Evolutionary conservation across 129 eudicot species (phyloP).

Genomic region (Flaveria sonorensis): DNA sequence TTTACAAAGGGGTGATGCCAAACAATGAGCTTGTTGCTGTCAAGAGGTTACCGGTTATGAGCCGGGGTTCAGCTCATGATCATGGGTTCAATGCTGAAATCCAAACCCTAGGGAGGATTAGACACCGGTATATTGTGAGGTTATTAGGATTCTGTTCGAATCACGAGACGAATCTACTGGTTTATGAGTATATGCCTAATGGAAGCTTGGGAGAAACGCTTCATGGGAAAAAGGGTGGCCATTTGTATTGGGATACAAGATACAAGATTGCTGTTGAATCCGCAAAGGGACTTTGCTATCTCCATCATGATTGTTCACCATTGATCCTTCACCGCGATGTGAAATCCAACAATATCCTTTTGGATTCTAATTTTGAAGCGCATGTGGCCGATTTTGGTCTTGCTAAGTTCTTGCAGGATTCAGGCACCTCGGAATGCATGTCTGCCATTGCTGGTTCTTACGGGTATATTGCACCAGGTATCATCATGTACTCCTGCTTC

Average conservation of each 20-base stretch:
- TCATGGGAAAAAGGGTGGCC: conserved; percentile 91
- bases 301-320: conserved; percentile 93
- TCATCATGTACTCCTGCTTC: conserved; percentile 5
- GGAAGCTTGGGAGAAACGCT: conserved; percentile 91
- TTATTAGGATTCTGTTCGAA: conserved; percentile 87
- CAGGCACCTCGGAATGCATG: conserved; percentile 95
- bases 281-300: conserved; percentile 92
- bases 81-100: conserved; percentile 98
- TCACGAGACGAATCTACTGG: conserved; percentile 86
- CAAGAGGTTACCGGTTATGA: conserved; percentile 83
- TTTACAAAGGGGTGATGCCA: conserved; percentile 85
- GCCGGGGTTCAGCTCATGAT: conserved; percentile 90
- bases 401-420: conserved; percentile 95
- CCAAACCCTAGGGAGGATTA: conserved; percentile 87
- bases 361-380: conserved; percentile 82
- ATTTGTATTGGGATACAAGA: conserved; percentile 86
- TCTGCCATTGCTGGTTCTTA: conserved; percentile 98
- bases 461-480: conserved; percentile 98
- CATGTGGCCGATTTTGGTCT: conserved; percentile 99
- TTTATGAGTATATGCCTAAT: conserved; percentile 94
- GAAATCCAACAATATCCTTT: conserved; percentile 79
- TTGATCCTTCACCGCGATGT: conserved; percentile 92
- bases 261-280: conserved; percentile 84
- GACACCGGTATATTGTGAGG: conserved; percentile 88
- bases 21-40: conserved; percentile 76